Base-by-base conservation (phyloP, 2,329 filamentous ascomycete species). In the Fusarium chaquense region DNA sequence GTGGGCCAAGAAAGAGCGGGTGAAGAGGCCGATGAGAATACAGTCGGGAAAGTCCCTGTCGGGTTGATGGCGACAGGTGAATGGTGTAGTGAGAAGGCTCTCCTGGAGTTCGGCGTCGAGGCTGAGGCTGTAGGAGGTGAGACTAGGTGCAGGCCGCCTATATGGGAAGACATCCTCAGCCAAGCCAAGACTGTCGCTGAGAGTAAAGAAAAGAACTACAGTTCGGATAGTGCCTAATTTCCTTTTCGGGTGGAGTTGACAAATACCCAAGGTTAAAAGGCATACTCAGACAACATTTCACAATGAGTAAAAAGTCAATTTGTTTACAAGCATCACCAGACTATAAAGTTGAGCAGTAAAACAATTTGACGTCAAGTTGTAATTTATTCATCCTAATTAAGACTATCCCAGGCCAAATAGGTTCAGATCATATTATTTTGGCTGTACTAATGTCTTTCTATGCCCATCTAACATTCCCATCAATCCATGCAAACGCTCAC, bases 41-140 rank as follows among this genome's bases (percentile, higher is more conserved):
- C 76, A 0, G 65, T 67, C 20, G 83, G 80, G 2, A 82, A 81
- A 62, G 76, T 87, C 2, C 85, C 86, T 0, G 79, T 87, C 4
- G 86, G 86, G 1, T 68, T 88, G 47, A 87, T 88, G 85, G 85
- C 81, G 2, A 84, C 82, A 57, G 85, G 83, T 5, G 85, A 87
- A 74, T 88, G 86, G 85, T 83, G 82, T 6, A 79, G 78, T 7
- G 86, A 88, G 72, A 80, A 83, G 47, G 76, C 78, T 5, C 71
- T 88, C 68, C 67, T 87, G 52, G 76, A 79, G 43, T 85, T 86
- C 62, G 86, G 82, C 1, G 72, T 81, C 3, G 83, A 86, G 58
- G 81, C 79, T 5, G 84, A 86, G 72, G 76, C 77, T 32, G 70
- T 81, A 1, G 79, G 79, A 15, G 4, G 28, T 26, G 60, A 65